phyloP scores from a whole-genome alignment of 1,284 basidiomycete genomes.

The Ganoderma multipileum region DNA sequence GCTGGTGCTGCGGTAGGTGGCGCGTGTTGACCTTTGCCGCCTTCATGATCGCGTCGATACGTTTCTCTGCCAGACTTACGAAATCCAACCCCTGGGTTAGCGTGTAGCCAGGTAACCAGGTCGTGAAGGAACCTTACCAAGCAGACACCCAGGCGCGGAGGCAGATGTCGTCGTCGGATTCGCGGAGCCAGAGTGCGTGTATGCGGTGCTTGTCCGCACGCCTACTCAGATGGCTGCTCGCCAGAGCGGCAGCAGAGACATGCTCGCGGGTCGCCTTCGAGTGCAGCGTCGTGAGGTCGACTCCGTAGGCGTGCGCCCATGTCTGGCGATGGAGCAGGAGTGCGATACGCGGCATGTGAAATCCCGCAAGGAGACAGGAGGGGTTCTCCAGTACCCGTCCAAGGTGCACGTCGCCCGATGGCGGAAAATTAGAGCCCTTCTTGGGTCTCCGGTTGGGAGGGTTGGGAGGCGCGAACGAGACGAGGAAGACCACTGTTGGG shows the following conservation, averaged over 20 bases:
- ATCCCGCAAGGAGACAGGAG: conserved; percentile 7
- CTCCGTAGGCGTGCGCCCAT: conserved; percentile 6
- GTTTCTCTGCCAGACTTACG: conserved; percentile 1
- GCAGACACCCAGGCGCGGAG: conserved; percentile 22
- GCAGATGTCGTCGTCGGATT: conserved; percentile 16
- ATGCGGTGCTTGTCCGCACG: not conserved
- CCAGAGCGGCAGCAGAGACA: not conserved
- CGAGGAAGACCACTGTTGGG: conserved; percentile 10
- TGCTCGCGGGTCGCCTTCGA: not conserved
- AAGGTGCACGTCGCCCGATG: not conserved
- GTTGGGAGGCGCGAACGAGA: not conserved
- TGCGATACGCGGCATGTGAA: conserved; percentile 12
- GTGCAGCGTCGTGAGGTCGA: conserved; percentile 13
- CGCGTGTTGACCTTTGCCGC: conserved; percentile 11
- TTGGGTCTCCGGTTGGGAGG: not conserved
- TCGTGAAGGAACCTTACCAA: conserved; percentile 7
- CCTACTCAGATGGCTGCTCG: conserved; percentile 1
- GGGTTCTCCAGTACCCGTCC: conserved; percentile 1
- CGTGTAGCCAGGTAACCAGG: not conserved
- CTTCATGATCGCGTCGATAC: not conserved
- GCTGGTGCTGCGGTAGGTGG: conserved; percentile 19
- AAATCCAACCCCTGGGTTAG: not conserved
- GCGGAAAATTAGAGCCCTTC: not conserved
- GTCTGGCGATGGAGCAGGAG: conserved; percentile 18
- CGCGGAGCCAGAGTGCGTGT: conserved; percentile 14